These are phyloP conservation scores for Cyclocybe aegerita DNA, from an alignment of 768 basidiomycete species.

Conservation along the genomic window DNA sequence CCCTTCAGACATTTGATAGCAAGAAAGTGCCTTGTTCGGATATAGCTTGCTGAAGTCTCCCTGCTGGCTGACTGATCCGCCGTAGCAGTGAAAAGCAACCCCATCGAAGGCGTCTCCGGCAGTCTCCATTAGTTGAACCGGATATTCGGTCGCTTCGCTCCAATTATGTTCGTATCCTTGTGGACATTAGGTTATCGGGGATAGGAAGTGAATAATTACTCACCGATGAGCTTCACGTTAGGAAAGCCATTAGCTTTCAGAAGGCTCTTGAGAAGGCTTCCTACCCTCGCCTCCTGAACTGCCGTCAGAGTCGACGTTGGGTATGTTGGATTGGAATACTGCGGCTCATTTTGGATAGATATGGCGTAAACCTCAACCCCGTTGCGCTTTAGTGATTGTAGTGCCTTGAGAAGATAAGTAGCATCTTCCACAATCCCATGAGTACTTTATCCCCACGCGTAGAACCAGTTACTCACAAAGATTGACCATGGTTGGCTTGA, in stretches of 20 bases:
- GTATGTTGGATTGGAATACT: slow-evolving; percentile 57
- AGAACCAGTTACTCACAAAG: slow-evolving; percentile 37
- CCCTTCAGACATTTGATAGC: neutral
- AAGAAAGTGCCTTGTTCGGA: slow-evolving; percentile 44
- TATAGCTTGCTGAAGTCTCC: slow-evolving; percentile 51
- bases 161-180: slow-evolving; percentile 62
- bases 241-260: slow-evolving; percentile 61
- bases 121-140: slow-evolving; percentile 59
- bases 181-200: neutral
- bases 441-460: neutral
- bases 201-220: slow-evolving; percentile 2
- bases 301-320: slow-evolving; percentile 55
- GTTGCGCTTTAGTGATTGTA: slow-evolving; percentile 60
- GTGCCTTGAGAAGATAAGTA: slow-evolving; percentile 62
- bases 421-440: slow-evolving; percentile 41
- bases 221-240: slow-evolving; percentile 57
- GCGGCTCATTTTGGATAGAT: slow-evolving; percentile 53
- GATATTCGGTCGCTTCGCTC: slow-evolving; percentile 57
- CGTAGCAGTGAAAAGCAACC: slow-evolving; percentile 71
- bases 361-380: slow-evolving; percentile 63
- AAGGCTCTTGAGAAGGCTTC: slow-evolving; percentile 47
- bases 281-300: slow-evolving; percentile 54
- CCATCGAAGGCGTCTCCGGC: slow-evolving; percentile 57
- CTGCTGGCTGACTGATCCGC: slow-evolving; percentile 50
- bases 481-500: slow-evolving; percentile 42